A percentile compares a stretch with the other conserved stretches of the same genome.
These are phyloP conservation scores for Lotmaria passim DNA, from an alignment of 208 protist species.

Conservation along the genomic window DNA sequence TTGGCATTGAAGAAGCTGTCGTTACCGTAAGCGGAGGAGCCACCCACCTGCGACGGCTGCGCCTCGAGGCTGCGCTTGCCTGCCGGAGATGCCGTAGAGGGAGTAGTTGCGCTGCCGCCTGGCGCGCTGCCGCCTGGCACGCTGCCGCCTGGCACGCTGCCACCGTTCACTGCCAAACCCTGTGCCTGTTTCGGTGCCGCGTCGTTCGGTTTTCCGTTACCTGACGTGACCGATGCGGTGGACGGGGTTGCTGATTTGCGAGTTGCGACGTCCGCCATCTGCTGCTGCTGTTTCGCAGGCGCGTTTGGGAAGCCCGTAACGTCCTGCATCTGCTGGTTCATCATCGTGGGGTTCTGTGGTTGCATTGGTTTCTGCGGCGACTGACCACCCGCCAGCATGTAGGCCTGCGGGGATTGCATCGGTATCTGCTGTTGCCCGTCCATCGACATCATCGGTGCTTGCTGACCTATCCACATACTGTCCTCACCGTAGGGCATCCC, in stretches of 20 bases:
- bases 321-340: constrained; percentile 3
- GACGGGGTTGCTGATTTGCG: no score
- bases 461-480: constrained; percentile 10
- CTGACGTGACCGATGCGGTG: no score
- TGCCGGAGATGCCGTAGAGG: not conserved
- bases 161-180: no score
- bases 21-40: constrained; percentile 14
- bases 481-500: not conserved
- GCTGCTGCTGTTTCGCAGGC: no score
- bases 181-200: no score
- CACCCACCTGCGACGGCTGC: not conserved
- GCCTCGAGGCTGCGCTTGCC: not conserved
- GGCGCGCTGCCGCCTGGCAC: no score
- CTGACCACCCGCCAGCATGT: constrained; percentile 5
- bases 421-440: constrained; percentile 3
- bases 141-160: constrained; percentile 3
- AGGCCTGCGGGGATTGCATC: not conserved
- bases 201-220: not conserved
- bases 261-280: no score
- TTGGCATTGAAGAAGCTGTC: constrained; percentile 26
- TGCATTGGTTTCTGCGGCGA: not conserved
- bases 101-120: no score
- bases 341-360: constrained; percentile 1
- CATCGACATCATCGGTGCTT: constrained; percentile 11
- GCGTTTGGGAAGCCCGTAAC: constrained; percentile 3